A percentile compares a stretch with the other conserved stretches of the same genome.
These are phyloP conservation scores for Backusella psychrophila DNA, from an alignment of 192 early-diverging fungal species.

Conservation along the genomic window DNA sequence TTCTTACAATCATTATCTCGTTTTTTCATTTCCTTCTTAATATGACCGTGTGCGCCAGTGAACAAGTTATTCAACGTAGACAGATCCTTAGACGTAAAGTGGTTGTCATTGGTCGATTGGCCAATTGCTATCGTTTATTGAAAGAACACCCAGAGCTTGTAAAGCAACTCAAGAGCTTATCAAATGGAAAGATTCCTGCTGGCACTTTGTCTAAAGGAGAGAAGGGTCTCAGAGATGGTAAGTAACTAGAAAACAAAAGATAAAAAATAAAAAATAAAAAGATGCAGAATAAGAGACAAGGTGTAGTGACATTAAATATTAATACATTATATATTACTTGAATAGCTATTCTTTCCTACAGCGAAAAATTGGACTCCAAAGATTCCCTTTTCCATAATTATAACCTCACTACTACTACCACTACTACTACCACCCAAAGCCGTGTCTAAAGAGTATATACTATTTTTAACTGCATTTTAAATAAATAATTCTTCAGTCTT, in stretches of 20 bases:
- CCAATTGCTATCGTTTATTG: slow-evolving; percentile 1
- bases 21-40: background rate
- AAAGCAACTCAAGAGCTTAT: background rate
- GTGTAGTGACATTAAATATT: background rate
- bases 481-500: background rate
- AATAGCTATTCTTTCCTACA: background rate
- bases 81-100: background rate
- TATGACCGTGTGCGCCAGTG: background rate
- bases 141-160: background rate
- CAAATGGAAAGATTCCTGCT: background rate
- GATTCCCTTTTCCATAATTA: background rate
- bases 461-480: background rate
- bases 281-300: background rate
- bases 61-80: slow-evolving; percentile 1
- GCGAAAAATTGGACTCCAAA: background rate
- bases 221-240: slow-evolving; percentile 1
- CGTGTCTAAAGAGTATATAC: background rate
- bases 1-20: background rate
- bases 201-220: background rate
- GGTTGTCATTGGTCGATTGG: background rate
- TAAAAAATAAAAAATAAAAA: background rate
- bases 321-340: background rate
- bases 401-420: background rate
- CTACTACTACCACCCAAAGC: background rate
- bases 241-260: background rate